A percentile compares a stretch with the other conserved stretches of the same genome.
These are phyloP conservation scores for Grigorovia yakushimaensis DNA, from an alignment of 805 yeast species.

Conservation along the genomic window DNA sequence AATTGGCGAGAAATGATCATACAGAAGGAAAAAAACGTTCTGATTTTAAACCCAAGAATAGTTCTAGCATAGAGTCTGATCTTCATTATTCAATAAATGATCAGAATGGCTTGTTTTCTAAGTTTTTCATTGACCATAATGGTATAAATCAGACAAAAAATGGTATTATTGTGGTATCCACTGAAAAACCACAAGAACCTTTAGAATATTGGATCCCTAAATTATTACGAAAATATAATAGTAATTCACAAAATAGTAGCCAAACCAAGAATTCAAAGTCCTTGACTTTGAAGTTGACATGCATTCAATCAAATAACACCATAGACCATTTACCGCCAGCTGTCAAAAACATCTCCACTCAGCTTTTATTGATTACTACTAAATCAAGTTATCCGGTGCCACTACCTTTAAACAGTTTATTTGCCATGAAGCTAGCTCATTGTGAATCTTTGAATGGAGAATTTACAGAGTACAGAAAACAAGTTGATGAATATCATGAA, in stretches of 20 bases:
- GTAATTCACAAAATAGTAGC: too few species aligned
- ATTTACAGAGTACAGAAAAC: conserved; percentile 10
- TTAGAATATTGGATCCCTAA: conserved; percentile 29
- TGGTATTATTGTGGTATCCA: conserved; percentile 22
- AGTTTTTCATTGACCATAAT: too few species aligned
- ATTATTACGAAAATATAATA: conserved; percentile 26
- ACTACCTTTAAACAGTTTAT: conserved; percentile 27
- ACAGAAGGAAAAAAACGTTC: too few species aligned
- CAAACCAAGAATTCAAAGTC: too few species aligned
- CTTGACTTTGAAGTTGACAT: conserved; percentile 22
- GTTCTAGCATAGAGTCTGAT: too few species aligned
- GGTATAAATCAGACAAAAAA: conserved; percentile 6
- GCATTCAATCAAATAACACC: conserved; percentile 22
- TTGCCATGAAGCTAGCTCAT: conserved; percentile 13
- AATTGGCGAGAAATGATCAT: too few species aligned
- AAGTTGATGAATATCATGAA: conserved; percentile 7
- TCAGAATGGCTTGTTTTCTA: too few species aligned
- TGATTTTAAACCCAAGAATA: too few species aligned
- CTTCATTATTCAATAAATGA: too few species aligned
- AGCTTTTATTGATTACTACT: conserved; percentile 25
- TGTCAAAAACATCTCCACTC: conserved; percentile 17
- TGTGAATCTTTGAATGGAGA: conserved; percentile 3
- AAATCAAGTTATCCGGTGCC: conserved; percentile 31
- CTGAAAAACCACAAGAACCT: conserved; percentile 26
- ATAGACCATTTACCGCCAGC: conserved; percentile 20